Base-by-base conservation (phyloP, 1,139 yeast species). In the Zygosaccharomyces sapae region DNA sequence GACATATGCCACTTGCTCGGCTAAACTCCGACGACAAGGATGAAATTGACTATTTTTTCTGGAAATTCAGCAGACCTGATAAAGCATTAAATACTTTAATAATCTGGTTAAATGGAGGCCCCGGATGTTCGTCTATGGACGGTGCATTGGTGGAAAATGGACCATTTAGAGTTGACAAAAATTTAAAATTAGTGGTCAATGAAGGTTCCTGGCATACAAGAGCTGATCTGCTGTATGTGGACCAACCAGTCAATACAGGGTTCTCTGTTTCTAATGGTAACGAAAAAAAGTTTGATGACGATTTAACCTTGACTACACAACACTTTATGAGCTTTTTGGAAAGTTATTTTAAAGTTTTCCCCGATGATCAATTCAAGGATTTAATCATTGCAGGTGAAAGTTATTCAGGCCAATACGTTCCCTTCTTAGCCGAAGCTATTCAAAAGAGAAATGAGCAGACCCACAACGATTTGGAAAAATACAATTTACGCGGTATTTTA, bases 91-190 rank as follows among this genome's bases (percentile, higher is more conserved):
- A 72, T 38, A 71, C 77, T 29, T 71, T 86, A 16, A 73, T 83
- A 5, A 74, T 89, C 50, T 92, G 98, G 98, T 74, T 92, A 27
- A 92, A 94, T 66, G 99, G 99, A 38, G 96, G 96, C 0, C 96
- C 96, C 0, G 99, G 99, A 0, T 92, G 99, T 65, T 88, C 97
- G 2, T 88, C 96, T 0, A 81, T 92, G 94, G 98, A 92, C 67
- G 99, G 99, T 2, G 96, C 96, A 0, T 66, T 92, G 53, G 80
- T 92, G 79, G 99, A 94, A 65, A 70, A 83, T 2, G 99, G 99
- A 0, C 97, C 98, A 0, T 78, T 89, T 49, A 72, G 96, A 49
- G 74, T 89, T 16, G 67, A 71, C 51, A 55, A 66, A 0, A 65
- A 75, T 8, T 69, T 72, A 1, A 63, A 77, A 46, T 67, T 74